Evolutionary conservation across 768 basidiomycete genomes (phyloP), one percentile per base, ranked within the genome.

Genomic region (Mycena rosella): DNA sequence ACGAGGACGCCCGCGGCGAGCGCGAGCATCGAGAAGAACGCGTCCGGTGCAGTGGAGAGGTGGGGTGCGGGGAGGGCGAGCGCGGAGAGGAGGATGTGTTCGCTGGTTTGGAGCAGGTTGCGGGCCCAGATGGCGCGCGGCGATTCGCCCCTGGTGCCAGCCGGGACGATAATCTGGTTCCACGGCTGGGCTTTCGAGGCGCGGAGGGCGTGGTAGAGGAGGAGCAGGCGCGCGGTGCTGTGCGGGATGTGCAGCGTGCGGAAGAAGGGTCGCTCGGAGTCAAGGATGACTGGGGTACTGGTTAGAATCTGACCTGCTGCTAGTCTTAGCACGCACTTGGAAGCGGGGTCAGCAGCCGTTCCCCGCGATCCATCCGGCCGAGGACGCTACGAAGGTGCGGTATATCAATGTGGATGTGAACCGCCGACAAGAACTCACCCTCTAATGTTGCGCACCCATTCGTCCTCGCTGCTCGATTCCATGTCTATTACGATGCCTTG

Each of bases 51-150:
- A 5, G 42, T 44, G 20, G 4, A 4, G 20, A 26, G 34, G 52
- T 5, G 10, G 15, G 17, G 9, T 14, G 54, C 8, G 11, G 64
- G 59, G 2, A 45, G 8, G 26, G 59, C 26, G 47, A 70, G 64
- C 29, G 61, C 38, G 36, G 48, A 44, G 20, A 62, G 24, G 18
- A 70, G 56, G 40, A 66, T 48, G 14, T 40, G 17, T 17, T 70
- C 69, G 36, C 34, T 20, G 38, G 63, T 62, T 3, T 51, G 64
- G 13, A 70, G 18, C 47, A 53, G 36, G 29, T 70, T 64, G 48
- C 44, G 55, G 4, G 27, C 64, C 53, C 60, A 58, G 3, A 18
- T 10, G 17, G 18, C 24, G 24, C 61, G 9, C 14, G 59, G 27
- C 4, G 8, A 20, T 27, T 56, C 27, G 18, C 63, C n/a, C 0